Conservation (phyloP, 2,329 filamentous ascomycete species). For the Falciphora oryzae region DNA sequence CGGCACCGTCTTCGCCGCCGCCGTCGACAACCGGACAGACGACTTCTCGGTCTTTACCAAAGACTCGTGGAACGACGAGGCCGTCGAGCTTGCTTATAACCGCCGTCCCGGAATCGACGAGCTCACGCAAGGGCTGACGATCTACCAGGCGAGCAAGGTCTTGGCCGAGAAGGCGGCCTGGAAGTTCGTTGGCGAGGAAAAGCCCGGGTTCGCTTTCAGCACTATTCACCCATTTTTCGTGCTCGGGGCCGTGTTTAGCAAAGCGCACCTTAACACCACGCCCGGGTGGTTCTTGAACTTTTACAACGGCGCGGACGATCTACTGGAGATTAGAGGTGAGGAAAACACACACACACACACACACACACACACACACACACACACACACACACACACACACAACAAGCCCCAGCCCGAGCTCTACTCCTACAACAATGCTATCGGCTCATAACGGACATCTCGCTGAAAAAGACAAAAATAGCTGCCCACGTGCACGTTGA, state of each 20-base stretch:
- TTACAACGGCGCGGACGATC: neutral
- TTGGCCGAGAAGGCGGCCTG: slow-evolving; percentile 15
- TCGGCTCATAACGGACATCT: neutral
- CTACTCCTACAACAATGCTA: no score
- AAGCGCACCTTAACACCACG: slow-evolving; percentile 6
- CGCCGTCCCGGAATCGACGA: no score
- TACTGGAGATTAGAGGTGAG: neutral
- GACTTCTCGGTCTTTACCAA: slow-evolving; percentile 5
- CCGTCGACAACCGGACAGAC: slow-evolving; percentile 8
- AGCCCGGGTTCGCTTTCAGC: slow-evolving; percentile 18
- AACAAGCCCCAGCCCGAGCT: no score
- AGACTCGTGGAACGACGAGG: slow-evolving; percentile 19
- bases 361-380: no score
- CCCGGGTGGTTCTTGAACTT: neutral
- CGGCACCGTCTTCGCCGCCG: slow-evolving; percentile 17
- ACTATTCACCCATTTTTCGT: slow-evolving; percentile 9
- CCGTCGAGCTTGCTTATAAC: slow-evolving; percentile 11
- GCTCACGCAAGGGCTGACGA: neutral
- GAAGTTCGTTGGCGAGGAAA: slow-evolving; percentile 13
- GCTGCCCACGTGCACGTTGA: neutral
- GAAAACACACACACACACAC: no score
- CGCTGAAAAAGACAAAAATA: neutral
- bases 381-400: no score
- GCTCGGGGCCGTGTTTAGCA: slow-evolving; percentile 7
- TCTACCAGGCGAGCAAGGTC: slow-evolving; percentile 16